These are phyloP conservation scores for Begonia loranthoides DNA, from an alignment of 306 rosid species.

Conservation along the genomic window DNA sequence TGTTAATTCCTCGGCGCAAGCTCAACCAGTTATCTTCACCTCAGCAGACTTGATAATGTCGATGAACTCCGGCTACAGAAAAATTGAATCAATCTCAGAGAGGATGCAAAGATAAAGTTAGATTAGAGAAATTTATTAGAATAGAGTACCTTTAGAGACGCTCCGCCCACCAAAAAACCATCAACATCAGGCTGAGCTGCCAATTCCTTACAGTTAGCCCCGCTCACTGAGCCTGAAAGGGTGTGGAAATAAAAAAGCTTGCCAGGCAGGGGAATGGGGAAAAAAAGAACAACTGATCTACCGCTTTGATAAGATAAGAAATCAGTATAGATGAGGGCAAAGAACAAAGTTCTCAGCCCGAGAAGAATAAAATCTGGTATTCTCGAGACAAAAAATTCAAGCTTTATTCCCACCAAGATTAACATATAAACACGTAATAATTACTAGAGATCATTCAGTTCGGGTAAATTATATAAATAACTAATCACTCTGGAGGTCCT, in stretches of 20 bases:
- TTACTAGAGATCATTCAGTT: no score
- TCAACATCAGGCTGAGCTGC: slow-evolving; percentile 72
- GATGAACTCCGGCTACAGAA: slow-evolving; percentile 52
- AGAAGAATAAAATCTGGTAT: neutral
- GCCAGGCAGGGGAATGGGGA: neutral
- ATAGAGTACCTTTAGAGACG: slow-evolving; percentile 54
- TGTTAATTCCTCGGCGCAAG: neutral
- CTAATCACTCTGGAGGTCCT: no score
- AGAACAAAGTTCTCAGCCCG: neutral
- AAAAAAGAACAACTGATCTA: neutral
- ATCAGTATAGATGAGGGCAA: neutral
- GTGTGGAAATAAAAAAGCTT: neutral
- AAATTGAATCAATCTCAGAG: neutral
- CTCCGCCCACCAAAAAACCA: slow-evolving; percentile 93
- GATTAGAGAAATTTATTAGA: neutral
- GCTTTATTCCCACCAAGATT: no score
- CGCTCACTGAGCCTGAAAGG: slow-evolving; percentile 70
- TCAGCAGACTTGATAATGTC: slow-evolving; percentile 70
- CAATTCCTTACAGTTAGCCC: slow-evolving; percentile 70
- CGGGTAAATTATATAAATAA: no score
- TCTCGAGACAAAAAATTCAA: no score
- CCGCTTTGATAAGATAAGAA: neutral
- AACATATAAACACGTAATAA: no score
- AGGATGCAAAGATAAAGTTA: slow-evolving; percentile 12
- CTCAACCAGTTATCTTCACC: slow-evolving; percentile 43